Percentiles rank a stretch among this genome's conserved stretches.
Conservation (phyloP, 1,284 basidiomycete species). For the Boletellus deceptivus region DNA sequence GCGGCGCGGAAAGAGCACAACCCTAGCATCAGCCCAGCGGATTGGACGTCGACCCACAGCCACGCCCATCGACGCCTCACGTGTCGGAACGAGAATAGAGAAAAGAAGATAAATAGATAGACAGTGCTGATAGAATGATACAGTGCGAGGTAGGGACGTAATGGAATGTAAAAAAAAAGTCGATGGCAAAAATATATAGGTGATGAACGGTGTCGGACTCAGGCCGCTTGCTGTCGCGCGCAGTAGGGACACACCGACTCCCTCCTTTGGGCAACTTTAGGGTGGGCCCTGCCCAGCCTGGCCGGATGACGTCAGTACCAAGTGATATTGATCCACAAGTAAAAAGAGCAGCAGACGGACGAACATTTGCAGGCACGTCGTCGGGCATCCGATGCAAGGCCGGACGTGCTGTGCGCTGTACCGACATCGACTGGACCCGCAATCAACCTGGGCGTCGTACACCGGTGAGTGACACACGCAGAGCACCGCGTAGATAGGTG, state of each 20-base stretch:
- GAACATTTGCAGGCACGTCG: slow-evolving; percentile 38
- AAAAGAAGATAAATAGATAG: background rate
- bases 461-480: slow-evolving; percentile 19
- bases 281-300: slow-evolving; percentile 25
- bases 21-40: slow-evolving; percentile 1
- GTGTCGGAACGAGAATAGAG: background rate
- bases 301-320: slow-evolving; percentile 6
- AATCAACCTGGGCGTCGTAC: slow-evolving; percentile 37
- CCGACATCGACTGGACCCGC: slow-evolving; percentile 36
- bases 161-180: background rate
- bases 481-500: background rate
- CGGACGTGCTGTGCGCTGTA: slow-evolving; percentile 38
- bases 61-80: background rate
- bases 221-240: slow-evolving; percentile 13
- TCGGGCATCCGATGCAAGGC: slow-evolving; percentile 33
- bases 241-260: slow-evolving; percentile 25
- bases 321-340: background rate
- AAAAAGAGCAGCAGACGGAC: slow-evolving; percentile 5
- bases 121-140: no score
- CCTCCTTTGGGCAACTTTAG: slow-evolving; percentile 19
- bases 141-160: no score
- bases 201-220: background rate
- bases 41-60: slow-evolving; percentile 12
- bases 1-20: slow-evolving; percentile 11
- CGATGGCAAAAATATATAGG: background rate